Evolutionary conservation across 2,329 filamentous ascomycete genomes (phyloP).

Genomic region (Penicillium oxalicum): DNA sequence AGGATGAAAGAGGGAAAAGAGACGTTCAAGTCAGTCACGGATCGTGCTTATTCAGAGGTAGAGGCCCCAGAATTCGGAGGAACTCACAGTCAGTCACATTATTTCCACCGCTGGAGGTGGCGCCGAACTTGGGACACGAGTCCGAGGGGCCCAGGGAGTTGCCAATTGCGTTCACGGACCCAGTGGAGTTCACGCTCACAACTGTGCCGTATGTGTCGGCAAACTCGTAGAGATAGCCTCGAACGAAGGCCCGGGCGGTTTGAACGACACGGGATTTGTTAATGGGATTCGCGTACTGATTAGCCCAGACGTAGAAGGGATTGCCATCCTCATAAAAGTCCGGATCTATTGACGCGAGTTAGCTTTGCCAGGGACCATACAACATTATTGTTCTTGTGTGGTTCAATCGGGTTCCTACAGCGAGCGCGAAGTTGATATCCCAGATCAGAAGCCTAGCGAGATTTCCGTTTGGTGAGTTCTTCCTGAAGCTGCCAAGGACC

Average conservation of each 20-base stretch:
- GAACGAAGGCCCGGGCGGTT: slow-evolving; percentile 56
- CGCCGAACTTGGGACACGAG: slow-evolving; percentile 54
- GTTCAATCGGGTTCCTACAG: slow-evolving; percentile 9
- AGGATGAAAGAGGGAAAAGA: no score
- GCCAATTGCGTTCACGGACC: slow-evolving; percentile 48
- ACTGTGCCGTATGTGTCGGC: slow-evolving; percentile 52
- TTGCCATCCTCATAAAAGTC: slow-evolving; percentile 46
- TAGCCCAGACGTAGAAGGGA: slow-evolving; percentile 58
- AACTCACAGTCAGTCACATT: slow-evolving; percentile 19
- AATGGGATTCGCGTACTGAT: slow-evolving; percentile 53
- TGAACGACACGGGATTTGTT: slow-evolving; percentile 46
- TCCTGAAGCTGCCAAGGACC: no score
- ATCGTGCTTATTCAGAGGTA: no score
- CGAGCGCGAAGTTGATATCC: slow-evolving; percentile 16
- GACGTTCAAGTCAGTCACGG: no score
- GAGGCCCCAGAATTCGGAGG: not conserved
- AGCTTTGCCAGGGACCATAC: not conserved
- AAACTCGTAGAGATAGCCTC: slow-evolving; percentile 54
- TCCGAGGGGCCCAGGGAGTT: slow-evolving; percentile 60
- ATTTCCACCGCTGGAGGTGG: slow-evolving; percentile 36
- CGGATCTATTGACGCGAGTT: slow-evolving; percentile 31
- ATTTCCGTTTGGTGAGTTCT: no score
- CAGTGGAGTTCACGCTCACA: slow-evolving; percentile 53
- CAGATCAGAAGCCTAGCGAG: slow-evolving; percentile 12
- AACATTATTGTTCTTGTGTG: no score